Conservation (phyloP, 768 basidiomycete genomes). For the Leccinum variicolor region DNA sequence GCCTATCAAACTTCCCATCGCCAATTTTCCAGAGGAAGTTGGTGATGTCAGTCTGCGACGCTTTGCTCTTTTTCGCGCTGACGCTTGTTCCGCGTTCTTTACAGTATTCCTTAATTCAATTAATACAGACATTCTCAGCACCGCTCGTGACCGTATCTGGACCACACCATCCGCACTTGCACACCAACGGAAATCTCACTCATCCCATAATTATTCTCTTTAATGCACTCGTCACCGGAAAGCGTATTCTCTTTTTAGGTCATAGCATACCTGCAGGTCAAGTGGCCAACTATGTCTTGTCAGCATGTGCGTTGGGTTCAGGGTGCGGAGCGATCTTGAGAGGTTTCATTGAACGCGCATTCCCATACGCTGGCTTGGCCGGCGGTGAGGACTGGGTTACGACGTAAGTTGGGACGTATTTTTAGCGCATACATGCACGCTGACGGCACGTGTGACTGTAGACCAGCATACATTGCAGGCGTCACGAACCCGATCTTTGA, state of each 20-base stretch:
- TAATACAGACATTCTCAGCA: constrained; percentile 80
- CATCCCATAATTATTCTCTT: constrained; percentile 94
- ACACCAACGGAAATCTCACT: constrained; percentile 86
- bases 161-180: constrained; percentile 86
- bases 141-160: constrained; percentile 58
- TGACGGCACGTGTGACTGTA: constrained; percentile 28
- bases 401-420: constrained; percentile 51
- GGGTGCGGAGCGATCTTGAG: constrained; percentile 82
- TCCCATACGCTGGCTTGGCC: constrained; percentile 91
- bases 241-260: constrained; percentile 94
- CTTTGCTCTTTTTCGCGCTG: neutral
- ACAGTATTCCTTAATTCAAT: constrained; percentile 88
- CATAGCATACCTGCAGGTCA: constrained; percentile 86
- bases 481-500: constrained; percentile 98
- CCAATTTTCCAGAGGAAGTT: constrained; percentile 91
- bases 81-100: constrained; percentile 7
- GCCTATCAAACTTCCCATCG: constrained; percentile 88
- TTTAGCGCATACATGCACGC: neutral
- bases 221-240: constrained; percentile 93
- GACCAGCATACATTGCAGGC: constrained; percentile 92
- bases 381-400: constrained; percentile 89
- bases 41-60: constrained; percentile 72
- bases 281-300: constrained; percentile 88
- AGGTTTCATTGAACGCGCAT: constrained; percentile 88
- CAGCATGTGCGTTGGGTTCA: constrained; percentile 90